A percentile compares a stretch with the other conserved stretches of the same genome.
Evolutionary conservation across 2,329 filamentous ascomycete genomes (phyloP).

Genomic region (Pyrenochaeta sp.): DNA sequence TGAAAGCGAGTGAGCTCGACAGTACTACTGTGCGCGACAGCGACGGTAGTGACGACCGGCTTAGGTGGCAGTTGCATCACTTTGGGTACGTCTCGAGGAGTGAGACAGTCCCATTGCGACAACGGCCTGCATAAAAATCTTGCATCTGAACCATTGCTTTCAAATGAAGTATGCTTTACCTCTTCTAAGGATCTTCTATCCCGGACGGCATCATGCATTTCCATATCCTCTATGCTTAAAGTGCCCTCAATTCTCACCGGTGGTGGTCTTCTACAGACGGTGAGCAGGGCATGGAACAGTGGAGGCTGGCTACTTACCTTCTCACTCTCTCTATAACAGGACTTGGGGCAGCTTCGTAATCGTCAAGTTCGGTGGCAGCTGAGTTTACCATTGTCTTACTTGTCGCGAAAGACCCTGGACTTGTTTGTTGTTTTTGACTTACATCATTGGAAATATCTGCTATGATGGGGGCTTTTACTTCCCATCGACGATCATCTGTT

Average conservation of each 20-base stretch:
- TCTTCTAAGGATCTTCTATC: constrained; percentile 5
- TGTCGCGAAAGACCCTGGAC: constrained; percentile 35
- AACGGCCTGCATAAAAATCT: constrained; percentile 38
- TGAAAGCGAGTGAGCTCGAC: constrained; percentile 55
- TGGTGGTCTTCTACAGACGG: constrained; percentile 18
- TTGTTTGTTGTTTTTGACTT: constrained; percentile 32
- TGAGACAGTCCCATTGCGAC: constrained; percentile 45
- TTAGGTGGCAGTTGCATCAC: constrained; percentile 26
- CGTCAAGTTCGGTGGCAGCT: constrained; percentile 13
- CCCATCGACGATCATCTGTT: constrained; percentile 39
- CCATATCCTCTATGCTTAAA: constrained; percentile 31
- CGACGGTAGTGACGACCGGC: constrained; percentile 21
- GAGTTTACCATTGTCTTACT: constrained; percentile 32
- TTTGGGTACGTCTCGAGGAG: constrained; percentile 27
- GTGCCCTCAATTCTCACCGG: constrained; percentile 26
- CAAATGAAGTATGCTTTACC: constrained; percentile 15
- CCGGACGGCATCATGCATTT: constrained; percentile 22
- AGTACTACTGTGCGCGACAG: constrained; percentile 27
- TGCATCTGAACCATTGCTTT: constrained; percentile 15
- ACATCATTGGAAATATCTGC: constrained; percentile 31
- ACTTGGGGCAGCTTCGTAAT: constrained; percentile 3
- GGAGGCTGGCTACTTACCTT: constrained; percentile 8
- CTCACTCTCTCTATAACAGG: not conserved
- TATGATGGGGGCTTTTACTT: constrained; percentile 28
- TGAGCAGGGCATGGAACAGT: constrained; percentile 2